Evolutionary conservation across 176 grass and related monocot genomes (phyloP), one percentile per base, ranked within the genome.

Genomic region (Carex myosuroides): DNA sequence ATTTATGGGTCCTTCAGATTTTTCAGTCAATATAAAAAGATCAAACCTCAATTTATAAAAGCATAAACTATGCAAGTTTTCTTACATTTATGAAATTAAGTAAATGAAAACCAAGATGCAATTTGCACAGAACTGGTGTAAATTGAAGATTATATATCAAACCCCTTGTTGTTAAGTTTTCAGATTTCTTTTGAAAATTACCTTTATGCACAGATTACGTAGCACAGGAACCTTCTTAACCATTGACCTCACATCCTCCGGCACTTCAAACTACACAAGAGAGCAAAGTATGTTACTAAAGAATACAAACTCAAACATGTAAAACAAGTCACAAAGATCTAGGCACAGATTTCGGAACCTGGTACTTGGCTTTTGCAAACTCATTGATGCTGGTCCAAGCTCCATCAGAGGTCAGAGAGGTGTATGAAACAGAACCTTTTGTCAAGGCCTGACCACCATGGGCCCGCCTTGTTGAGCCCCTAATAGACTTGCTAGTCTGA

Each of bases 181-280:
- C 26, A 61, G 21, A n/a, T 57, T 39, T 32, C 8, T 79, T 65
- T 60, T 8, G 30, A 41, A 41, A 62, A 74, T 85, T 30, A 99
- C 97, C 97, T 96, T 99, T 85, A 88, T 83, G 88, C 97, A 99
- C 70, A 99, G 85, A 93, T 99, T 96, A 59, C 93, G 91, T 22
- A 99, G 85, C 32, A 95, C 97, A 24, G 84, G 81, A 65, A 99
- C 85, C 69, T 86, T 91, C 72, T 87, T 99, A 70, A 88, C 83
- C 46, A 52, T 84, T 78, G 84, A 26, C 81, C 85, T 99, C 39
- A 86, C 89, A 87, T 94, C 88, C 80, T 95, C 88, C 37, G 87
- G 72, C 63, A 95, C 75, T 84, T 99, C 91, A 85, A 94, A 99
- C 97, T 99, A 88, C 83, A 86, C 14, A 48, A 73, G 87, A 29